phyloP scores from a whole-genome alignment of 1,284 basidiomycete species.

The Ceratobasidium sp. region DNA sequence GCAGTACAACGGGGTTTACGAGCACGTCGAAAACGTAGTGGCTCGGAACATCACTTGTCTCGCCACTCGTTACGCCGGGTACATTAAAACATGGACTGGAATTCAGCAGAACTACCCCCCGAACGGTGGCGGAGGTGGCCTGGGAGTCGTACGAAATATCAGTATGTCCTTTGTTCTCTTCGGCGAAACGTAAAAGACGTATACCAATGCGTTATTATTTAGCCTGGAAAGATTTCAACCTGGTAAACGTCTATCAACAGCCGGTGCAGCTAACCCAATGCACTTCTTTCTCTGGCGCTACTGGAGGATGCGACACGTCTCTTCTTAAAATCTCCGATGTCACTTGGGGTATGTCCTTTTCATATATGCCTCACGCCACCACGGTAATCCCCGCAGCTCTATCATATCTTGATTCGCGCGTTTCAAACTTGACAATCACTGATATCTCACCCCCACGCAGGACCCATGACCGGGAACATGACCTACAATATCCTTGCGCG shows the following conservation, averaged over 20 bases:
- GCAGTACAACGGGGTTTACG: constrained; percentile 54
- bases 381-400: background rate
- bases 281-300: constrained; percentile 56
- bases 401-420: background rate
- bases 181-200: no score
- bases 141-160: constrained; percentile 53
- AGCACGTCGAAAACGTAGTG: constrained; percentile 57
- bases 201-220: background rate
- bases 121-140: constrained; percentile 58
- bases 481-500: constrained; percentile 53
- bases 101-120: constrained; percentile 56
- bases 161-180: constrained; percentile 50
- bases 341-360: constrained; percentile 53
- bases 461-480: constrained; percentile 53
- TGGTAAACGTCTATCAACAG: constrained; percentile 52
- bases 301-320: constrained; percentile 57
- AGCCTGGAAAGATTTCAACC: constrained; percentile 56
- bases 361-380: background rate
- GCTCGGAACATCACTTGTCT: constrained; percentile 52
- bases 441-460: background rate
- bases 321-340: constrained; percentile 57
- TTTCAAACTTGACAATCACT: constrained; percentile 1
- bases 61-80: constrained; percentile 52
- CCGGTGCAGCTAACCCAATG: constrained; percentile 57
- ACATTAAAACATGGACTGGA: constrained; percentile 57